These are phyloP conservation scores for Fonticula alba DNA, from an alignment of 78 protist species.

Conservation along the genomic window DNA sequence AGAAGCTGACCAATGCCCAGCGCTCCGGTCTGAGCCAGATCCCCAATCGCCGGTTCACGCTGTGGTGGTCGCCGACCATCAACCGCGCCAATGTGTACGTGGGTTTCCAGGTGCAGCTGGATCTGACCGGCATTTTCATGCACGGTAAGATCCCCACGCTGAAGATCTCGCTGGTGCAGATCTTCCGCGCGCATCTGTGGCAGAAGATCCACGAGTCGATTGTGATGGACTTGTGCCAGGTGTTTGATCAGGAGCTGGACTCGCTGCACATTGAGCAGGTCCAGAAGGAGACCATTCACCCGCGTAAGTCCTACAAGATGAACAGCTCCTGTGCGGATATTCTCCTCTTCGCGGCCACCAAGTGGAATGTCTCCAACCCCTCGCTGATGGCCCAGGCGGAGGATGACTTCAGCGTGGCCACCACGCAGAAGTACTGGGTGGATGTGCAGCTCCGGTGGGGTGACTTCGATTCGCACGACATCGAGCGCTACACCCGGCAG, in stretches of 20 bases:
- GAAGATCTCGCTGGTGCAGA: conserved; percentile 94
- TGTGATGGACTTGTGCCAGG: conserved; percentile 86
- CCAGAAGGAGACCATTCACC: conserved; percentile 98
- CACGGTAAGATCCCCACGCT: conserved; percentile 99
- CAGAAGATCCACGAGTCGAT: conserved; percentile 95
- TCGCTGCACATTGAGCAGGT: conserved; percentile 91
- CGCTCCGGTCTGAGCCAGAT: conserved; percentile 98
- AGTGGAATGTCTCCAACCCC: conserved; percentile 96
- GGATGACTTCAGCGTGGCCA: conserved; percentile 64
- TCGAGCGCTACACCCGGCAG: conserved; percentile 75
- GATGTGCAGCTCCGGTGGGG: conserved; percentile 99
- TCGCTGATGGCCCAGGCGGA: conserved; percentile 71
- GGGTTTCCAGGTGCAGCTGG: conserved; percentile 98
- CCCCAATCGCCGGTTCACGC: conserved; percentile 99
- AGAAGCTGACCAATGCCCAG: conserved; percentile 99
- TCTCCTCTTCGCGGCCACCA: conserved; percentile 81
- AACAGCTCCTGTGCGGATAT: conserved; percentile 74
- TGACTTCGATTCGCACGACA: conserved; percentile 50
- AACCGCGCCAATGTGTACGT: conserved; percentile 97
- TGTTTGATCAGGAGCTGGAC: conserved; percentile 91
- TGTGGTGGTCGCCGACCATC: conserved; percentile 99
- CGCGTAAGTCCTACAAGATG: conserved; percentile 99
- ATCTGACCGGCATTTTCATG: conserved; percentile 99
- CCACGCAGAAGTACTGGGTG: conserved; percentile 90
- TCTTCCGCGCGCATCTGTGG: conserved; percentile 99